phyloP scores from a whole-genome alignment of 192 early-diverging fungal species.

The Entomortierella lignicola region DNA sequence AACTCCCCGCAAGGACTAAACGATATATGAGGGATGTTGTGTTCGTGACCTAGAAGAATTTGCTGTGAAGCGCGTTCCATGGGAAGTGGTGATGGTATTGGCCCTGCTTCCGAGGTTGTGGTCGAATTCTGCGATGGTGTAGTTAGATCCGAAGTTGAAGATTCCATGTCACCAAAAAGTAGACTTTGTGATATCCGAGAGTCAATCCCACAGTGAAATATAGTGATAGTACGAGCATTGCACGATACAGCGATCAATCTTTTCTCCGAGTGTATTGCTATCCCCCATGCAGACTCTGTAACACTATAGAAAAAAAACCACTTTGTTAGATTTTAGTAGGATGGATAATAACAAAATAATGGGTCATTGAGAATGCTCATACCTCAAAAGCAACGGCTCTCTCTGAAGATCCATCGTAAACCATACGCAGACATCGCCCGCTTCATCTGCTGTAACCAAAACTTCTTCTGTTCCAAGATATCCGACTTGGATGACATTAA shows the following conservation, averaged over 20 bases:
- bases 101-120: not conserved
- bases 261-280: constrained; percentile 63
- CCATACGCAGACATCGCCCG: constrained; percentile 67
- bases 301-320: constrained; percentile 23
- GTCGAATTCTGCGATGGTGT: not conserved
- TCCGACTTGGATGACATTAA: constrained; percentile 71
- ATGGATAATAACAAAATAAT: not conserved
- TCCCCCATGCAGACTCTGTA: constrained; percentile 66
- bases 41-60: constrained; percentile 61
- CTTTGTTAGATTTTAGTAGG: not conserved
- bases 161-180: too few relatives aligned
- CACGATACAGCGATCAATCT: constrained; percentile 66
- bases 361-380: not conserved
- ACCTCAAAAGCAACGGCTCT: constrained; percentile 59
- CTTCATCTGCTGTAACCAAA: constrained; percentile 63
- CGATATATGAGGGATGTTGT: constrained; percentile 71
- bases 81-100: not conserved
- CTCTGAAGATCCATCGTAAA: constrained; percentile 53
- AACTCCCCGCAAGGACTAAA: constrained; percentile 67
- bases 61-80: constrained; percentile 16
- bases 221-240: constrained; percentile 58
- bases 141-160: not conserved
- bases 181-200: constrained; percentile 14
- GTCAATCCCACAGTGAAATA: constrained; percentile 56
- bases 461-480: constrained; percentile 63